phyloP scores from a whole-genome alignment of 2,329 filamentous ascomycete species.

The Monilinia fructicola region DNA sequence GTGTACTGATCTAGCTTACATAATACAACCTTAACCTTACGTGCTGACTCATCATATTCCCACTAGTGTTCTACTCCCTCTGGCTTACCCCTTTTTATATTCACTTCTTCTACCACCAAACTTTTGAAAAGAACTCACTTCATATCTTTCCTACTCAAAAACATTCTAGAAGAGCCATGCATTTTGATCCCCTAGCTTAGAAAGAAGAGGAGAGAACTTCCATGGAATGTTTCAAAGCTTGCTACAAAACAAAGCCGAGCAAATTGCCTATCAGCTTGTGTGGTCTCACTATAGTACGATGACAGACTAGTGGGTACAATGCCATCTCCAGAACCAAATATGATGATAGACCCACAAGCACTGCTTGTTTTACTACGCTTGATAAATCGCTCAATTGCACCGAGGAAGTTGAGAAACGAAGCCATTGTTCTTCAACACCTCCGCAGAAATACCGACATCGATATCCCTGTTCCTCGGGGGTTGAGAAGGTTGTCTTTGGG shows the following conservation, averaged over 20 bases:
- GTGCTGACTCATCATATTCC: too few relatives aligned
- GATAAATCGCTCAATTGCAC: conserved; percentile 37
- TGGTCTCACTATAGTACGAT: not conserved
- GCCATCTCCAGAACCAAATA: not conserved
- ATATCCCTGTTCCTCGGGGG: conserved; percentile 33
- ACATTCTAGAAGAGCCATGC: not conserved
- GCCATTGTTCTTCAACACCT: conserved; percentile 35
- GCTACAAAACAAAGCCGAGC: not conserved
- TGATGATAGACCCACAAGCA: conserved; percentile 3
- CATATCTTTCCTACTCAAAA: not conserved
- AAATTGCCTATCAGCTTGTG: not conserved
- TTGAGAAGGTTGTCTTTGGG: conserved; percentile 27
- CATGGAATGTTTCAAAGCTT: not conserved
- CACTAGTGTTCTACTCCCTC: too few relatives aligned
- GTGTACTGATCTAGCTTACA: too few relatives aligned
- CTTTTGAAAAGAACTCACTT: not conserved
- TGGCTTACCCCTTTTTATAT: not conserved
- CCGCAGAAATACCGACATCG: conserved; percentile 30
- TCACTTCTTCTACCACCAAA: not conserved
- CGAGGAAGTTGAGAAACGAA: conserved; percentile 37
- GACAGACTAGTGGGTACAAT: not conserved
- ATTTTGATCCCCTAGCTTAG: not conserved
- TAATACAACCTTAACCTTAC: too few relatives aligned
- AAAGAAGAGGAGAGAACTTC: not conserved
- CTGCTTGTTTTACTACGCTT: conserved; percentile 33